Conservation (phyloP, 441 rosid genomes). For the Gossypium gossypioides region DNA sequence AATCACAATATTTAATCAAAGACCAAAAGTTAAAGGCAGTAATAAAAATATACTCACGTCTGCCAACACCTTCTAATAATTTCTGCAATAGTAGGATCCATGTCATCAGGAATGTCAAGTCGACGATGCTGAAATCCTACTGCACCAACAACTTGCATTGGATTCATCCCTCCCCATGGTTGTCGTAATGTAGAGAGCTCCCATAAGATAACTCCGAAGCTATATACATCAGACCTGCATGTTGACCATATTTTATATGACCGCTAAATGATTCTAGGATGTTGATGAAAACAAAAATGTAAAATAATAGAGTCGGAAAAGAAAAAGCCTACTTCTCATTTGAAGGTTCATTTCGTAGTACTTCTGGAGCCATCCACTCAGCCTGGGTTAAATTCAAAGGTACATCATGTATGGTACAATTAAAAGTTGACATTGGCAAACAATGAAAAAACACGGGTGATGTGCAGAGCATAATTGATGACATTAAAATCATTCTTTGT, state of each 20-base stretch:
- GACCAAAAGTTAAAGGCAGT: neutral
- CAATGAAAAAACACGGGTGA: neutral
- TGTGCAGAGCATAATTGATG: neutral
- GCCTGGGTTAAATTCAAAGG: slow-evolving; percentile 40
- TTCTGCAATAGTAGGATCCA: slow-evolving; percentile 71
- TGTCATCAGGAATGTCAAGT: slow-evolving; percentile 66
- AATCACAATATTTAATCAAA: neutral
- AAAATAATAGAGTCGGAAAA: neutral
- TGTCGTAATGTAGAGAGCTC: slow-evolving; percentile 72
- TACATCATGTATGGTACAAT: neutral
- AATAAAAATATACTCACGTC: slow-evolving; percentile 58
- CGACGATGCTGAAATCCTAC: slow-evolving; percentile 97
- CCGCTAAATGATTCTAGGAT: neutral
- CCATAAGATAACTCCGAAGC: slow-evolving; percentile 93
- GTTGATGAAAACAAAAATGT: neutral
- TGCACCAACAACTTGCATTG: slow-evolving; percentile 99
- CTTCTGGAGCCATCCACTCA: slow-evolving; percentile 99
- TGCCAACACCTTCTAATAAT: slow-evolving; percentile 81
- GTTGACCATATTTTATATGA: slow-evolving; percentile 4
- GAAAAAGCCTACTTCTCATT: slow-evolving; percentile 64
- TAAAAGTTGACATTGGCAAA: slow-evolving; percentile 1
- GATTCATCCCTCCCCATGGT: slow-evolving; percentile 98
- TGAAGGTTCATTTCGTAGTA: slow-evolving; percentile 90
- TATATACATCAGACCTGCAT: slow-evolving; percentile 85
- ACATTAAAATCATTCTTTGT: neutral